phyloP scores from a whole-genome alignment of 2,329 filamentous ascomycete genomes.

The Teratosphaeria zuluensis region DNA sequence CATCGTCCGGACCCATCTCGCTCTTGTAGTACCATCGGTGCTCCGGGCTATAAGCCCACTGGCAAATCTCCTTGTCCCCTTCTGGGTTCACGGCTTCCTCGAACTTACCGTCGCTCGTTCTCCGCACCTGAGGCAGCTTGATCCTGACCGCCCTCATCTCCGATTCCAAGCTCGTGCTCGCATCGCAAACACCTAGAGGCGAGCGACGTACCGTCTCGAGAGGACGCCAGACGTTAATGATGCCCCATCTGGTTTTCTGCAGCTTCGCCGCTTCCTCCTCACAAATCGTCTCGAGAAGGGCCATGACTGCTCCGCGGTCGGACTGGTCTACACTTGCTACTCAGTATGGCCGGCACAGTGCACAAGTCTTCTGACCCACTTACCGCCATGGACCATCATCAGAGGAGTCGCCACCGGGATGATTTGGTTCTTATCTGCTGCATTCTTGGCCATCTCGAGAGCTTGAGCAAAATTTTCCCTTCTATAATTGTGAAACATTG shows the following conservation, averaged over 20 bases:
- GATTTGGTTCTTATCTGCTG: not conserved
- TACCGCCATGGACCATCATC: slow-evolving; percentile 1
- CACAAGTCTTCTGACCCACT: not conserved
- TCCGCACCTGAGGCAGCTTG: not conserved
- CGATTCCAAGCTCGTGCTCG: not conserved
- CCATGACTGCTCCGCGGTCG: not conserved
- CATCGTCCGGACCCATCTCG: not conserved
- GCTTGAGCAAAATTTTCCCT: not conserved
- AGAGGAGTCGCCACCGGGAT: not conserved
- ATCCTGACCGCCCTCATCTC: not conserved
- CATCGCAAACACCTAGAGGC: not conserved
- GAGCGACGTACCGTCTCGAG: not conserved
- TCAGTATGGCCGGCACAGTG: not conserved
- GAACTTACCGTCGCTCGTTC: not conserved
- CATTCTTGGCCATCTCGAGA: not conserved
- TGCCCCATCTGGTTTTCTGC: not conserved
- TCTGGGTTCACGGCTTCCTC: not conserved
- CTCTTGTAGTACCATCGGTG: not conserved
- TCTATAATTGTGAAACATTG: not conserved
- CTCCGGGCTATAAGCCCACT: not conserved
- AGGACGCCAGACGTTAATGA: slow-evolving; percentile 1
- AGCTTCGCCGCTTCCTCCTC: not conserved
- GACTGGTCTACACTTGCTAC: not conserved
- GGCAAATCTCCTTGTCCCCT: not conserved
- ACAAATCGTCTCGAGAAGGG: not conserved